Conservation (phyloP, 495 filamentous ascomycete genomes). For the Echria macrotheca region DNA sequence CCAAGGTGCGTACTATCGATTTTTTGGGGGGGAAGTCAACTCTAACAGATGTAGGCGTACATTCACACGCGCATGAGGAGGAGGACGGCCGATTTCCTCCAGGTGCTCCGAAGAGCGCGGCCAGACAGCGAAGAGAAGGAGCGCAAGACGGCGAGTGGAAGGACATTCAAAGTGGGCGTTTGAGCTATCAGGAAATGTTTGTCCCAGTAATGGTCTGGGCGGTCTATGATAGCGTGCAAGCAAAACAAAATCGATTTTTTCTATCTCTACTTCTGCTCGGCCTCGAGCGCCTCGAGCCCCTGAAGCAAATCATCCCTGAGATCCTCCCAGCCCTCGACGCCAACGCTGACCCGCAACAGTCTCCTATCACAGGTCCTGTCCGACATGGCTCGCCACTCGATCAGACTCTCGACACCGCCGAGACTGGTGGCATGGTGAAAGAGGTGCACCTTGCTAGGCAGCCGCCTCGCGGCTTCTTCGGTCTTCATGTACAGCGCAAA, state of each 20-base stretch:
- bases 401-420: conserved; percentile 88
- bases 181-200: not conserved
- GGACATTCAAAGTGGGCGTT: conserved; percentile 67
- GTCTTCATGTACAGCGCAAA: conserved; percentile 67
- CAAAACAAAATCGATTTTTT: not conserved
- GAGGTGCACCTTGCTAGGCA: conserved; percentile 72
- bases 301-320: conserved; percentile 66
- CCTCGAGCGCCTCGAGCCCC: conserved; percentile 56
- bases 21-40: too few species aligned
- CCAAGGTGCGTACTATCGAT: conserved; percentile 43
- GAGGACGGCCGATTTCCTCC: conserved; percentile 94
- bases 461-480: conserved; percentile 51
- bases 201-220: too few species aligned
- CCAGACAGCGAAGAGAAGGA: conserved; percentile 97
- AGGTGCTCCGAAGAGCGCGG: conserved; percentile 89
- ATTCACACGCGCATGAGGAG: conserved; percentile 97
- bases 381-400: conserved; percentile 85
- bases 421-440: conserved; percentile 96
- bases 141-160: conserved; percentile 93
- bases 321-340: conserved; percentile 84
- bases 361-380: conserved; percentile 66
- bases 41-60: conserved; percentile 73
- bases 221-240: not conserved
- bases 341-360: conserved; percentile 77
- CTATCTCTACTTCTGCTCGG: conserved; percentile 30